A percentile compares a stretch with the other conserved stretches of the same genome.
These are phyloP conservation scores for Hanseniaspora nectarophila DNA, from an alignment of 805 yeast species.

Conservation along the genomic window DNA sequence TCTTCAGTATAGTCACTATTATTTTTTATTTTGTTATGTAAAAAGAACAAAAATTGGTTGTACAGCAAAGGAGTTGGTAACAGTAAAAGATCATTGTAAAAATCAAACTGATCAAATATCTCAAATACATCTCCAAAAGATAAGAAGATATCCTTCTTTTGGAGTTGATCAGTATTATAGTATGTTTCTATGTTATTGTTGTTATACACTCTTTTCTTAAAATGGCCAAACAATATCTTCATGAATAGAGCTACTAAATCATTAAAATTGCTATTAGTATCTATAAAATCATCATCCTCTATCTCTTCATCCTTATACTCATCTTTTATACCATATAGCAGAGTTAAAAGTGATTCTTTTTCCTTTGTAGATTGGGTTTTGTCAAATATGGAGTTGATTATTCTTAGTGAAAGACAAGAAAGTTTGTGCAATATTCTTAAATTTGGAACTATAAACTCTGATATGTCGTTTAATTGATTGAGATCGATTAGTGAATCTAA, in stretches of 20 bases:
- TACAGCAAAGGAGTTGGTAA: constrained; percentile 11
- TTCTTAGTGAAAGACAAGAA: constrained; percentile 4
- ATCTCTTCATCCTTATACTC: not conserved
- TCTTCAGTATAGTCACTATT: not conserved
- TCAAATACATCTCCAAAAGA: constrained; percentile 12
- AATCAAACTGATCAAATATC: constrained; percentile 4
- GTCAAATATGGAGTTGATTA: constrained; percentile 10
- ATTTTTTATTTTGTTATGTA: constrained; percentile 3
- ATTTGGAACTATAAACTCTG: constrained; percentile 11
- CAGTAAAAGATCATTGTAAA: constrained; percentile 8
- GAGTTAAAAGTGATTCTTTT: constrained; percentile 1
- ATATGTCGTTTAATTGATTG: not conserved
- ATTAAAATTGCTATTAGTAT: not conserved
- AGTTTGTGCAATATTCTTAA: constrained; percentile 10
- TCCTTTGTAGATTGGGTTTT: constrained; percentile 2
- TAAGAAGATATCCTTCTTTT: constrained; percentile 9
- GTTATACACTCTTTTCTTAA: constrained; percentile 8
- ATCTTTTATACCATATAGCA: constrained; percentile 12
- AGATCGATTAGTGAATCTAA: constrained; percentile 1
- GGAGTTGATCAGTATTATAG: not conserved
- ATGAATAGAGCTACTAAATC: not conserved
- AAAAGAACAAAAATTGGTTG: constrained; percentile 12
- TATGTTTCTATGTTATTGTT: not conserved
- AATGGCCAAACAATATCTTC: constrained; percentile 9
- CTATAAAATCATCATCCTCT: not conserved